These are phyloP conservation scores for Aspergillus saccharolyticus DNA, from an alignment of 495 filamentous ascomycete genomes.

Conservation along the genomic window DNA sequence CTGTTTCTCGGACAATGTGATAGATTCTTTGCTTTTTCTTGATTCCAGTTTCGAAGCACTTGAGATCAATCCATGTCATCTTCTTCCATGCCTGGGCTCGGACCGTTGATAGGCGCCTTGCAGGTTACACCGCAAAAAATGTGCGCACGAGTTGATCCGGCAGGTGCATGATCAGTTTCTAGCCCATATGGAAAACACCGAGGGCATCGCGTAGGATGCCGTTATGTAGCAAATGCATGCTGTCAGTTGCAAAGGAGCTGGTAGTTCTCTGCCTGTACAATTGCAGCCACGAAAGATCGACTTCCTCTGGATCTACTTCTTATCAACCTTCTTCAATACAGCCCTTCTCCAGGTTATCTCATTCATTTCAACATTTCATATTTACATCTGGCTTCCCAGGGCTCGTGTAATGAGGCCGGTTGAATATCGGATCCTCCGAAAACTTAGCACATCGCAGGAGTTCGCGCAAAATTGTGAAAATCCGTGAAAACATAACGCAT, in stretches of 20 bases:
- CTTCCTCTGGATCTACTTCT: neutral
- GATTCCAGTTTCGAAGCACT: neutral
- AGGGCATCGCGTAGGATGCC: too few species aligned
- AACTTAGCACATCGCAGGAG: conserved; percentile 6
- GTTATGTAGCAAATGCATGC: too few species aligned
- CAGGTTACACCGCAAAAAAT: conserved; percentile 8
- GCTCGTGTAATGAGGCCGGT: neutral
- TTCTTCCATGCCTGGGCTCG: neutral
- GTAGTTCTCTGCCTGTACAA: neutral
- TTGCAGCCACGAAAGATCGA: neutral
- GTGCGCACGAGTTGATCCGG: conserved; percentile 17
- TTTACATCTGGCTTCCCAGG: conserved; percentile 25
- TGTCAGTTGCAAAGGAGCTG: neutral
- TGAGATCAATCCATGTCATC: neutral
- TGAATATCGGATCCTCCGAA: conserved; percentile 1
- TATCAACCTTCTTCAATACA: neutral
- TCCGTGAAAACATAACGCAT: conserved; percentile 21
- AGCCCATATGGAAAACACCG: neutral
- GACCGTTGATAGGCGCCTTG: conserved; percentile 9
- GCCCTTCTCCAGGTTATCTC: conserved; percentile 3
- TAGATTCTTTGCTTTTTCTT: neutral
- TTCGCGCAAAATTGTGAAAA: conserved; percentile 15
- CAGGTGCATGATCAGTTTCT: conserved; percentile 15
- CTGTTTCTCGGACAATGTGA: neutral
- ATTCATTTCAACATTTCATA: conserved; percentile 17